Percentiles rank a stretch among this genome's conserved stretches.
These are phyloP conservation scores for Spergularia bocconei DNA, from an alignment of 148 eudicot genomes.

Conservation along the genomic window DNA sequence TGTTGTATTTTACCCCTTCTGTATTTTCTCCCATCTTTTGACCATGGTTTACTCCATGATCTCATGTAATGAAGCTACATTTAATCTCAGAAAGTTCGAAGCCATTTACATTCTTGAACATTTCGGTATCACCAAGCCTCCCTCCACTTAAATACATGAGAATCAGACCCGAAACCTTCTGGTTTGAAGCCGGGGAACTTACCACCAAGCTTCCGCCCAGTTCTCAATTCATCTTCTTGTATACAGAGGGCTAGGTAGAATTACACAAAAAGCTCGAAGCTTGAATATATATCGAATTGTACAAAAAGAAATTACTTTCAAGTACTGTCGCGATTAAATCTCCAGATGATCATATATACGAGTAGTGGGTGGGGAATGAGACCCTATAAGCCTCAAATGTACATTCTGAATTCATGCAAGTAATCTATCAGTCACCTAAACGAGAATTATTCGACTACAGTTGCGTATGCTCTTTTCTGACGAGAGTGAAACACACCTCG, in stretches of 20 bases:
- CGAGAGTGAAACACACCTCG: not conserved
- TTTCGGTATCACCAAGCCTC: not conserved
- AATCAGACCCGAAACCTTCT: no score
- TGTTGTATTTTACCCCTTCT: slow-evolving; percentile 6
- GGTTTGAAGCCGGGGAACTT: no score
- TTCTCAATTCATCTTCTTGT: no score
- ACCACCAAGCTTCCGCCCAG: no score
- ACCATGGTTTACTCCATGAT: slow-evolving; percentile 4
- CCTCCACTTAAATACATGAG: no score
- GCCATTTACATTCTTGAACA: not conserved
- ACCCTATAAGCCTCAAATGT: not conserved
- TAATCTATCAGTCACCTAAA: not conserved
- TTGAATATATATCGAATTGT: no score
- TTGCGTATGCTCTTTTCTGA: not conserved
- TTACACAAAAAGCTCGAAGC: no score
- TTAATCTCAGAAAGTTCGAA: not conserved
- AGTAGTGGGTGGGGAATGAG: not conserved
- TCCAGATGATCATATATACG: not conserved
- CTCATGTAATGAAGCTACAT: slow-evolving; percentile 20
- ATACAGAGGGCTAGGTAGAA: no score
- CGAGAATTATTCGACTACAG: not conserved
- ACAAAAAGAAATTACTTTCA: not conserved
- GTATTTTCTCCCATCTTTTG: slow-evolving; percentile 5
- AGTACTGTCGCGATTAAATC: not conserved
- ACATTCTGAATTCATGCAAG: not conserved